Base-by-base conservation (phyloP, 306 rosid genomes). In the Abrus pulchellus region DNA sequence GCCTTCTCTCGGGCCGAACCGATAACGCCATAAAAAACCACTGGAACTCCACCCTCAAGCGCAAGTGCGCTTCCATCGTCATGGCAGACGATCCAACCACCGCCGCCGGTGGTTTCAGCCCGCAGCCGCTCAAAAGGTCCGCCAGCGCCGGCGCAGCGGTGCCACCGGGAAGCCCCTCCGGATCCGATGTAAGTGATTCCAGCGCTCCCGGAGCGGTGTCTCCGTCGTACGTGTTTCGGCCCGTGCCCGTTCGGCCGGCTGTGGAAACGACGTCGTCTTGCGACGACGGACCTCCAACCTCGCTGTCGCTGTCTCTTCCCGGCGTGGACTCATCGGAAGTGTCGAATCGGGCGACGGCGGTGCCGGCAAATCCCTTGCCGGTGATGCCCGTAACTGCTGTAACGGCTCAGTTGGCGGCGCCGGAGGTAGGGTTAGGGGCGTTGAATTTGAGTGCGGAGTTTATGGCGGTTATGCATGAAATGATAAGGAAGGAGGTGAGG, bases 11-110 rank as follows among this genome's bases (percentile, higher is more conserved):
- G 2, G 99, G 99, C 1, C 86, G 99, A 2, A 95, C 99, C 36
- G 99, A 95, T 84, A 95, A 95, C 98, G 99, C 99, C 0, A 90
- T 95, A 3, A 95, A 95, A 59, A 95, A 95, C 47, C 99, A 95
- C 92, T 95, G 99, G 99, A 95, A 95, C 85, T 95, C 99, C 0
- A 95, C 98, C 3, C 88, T 95, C 10, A 95, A 95, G 72, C 83
- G 99, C 6, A 93, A 93, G 92, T 90, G 94, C 77, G 63, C 85
- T 0, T 82, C 92, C 4, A 68, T 87, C 62, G 55, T 57, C 53
- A 66, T 53, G 13, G 76, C 60, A 14, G 68, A 55, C 0, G 87
- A 89, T 85, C 74, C 66, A 0, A 34, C 48, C 2, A 81, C 60
- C 48, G 57, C 38, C 1, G 85, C 71, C 33, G 86, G 70, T 6